Conservation (phyloP, 2,329 filamentous ascomycete genomes). For the Exophiala oligosperma region DNA sequence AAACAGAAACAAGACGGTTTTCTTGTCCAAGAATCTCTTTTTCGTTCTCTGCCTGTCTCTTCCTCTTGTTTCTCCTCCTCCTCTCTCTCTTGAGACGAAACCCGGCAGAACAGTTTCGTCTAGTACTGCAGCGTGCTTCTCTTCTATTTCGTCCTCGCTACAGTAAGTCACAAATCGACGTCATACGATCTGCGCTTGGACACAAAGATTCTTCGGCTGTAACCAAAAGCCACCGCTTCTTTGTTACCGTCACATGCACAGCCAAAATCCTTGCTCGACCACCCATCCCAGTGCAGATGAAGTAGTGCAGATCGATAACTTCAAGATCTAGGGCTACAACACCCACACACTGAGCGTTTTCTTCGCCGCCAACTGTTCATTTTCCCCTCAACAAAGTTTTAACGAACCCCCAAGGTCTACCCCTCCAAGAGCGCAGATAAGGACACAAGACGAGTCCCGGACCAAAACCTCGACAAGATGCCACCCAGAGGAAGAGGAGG, state of each 20-base stretch:
- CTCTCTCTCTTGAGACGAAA: no score
- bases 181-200: constrained; percentile 1
- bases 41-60: no score
- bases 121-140: background rate
- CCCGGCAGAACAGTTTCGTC: background rate
- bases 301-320: background rate
- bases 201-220: constrained; percentile 3
- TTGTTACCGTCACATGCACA: constrained; percentile 4
- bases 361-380: background rate
- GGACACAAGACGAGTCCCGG: background rate
- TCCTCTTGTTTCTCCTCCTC: no score
- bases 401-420: background rate
- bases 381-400: background rate
- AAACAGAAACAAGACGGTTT: no score
- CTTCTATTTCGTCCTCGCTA: no score
- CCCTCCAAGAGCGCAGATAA: background rate
- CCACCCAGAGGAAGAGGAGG: constrained; percentile 72
- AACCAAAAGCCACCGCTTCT: constrained; percentile 12
- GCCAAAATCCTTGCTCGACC: background rate
- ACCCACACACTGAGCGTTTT: background rate
- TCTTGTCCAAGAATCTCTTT: no score
- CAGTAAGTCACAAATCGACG: background rate
- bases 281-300: background rate
- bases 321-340: background rate
- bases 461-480: constrained; percentile 33